Evolutionary conservation across 805 yeast species (phyloP).

Genomic region (Clavispora fructus): DNA sequence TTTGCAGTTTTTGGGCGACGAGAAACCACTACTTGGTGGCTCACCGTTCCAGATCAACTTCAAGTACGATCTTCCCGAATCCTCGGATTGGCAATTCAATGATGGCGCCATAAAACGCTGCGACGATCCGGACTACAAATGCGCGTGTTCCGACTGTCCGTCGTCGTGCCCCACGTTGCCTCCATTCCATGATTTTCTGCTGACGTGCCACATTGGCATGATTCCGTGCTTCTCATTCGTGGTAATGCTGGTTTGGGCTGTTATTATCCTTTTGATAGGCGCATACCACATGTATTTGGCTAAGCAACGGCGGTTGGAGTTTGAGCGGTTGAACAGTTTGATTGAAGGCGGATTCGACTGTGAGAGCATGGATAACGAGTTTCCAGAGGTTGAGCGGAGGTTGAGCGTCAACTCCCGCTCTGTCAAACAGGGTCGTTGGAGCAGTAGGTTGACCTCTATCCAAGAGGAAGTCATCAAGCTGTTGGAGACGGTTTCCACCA

Average conservation of each 20-base stretch:
- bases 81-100: constrained; percentile 18
- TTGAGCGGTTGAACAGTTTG: constrained; percentile 4
- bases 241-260: constrained; percentile 47
- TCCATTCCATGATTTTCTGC: constrained; percentile 29
- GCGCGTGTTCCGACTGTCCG: constrained; percentile 91
- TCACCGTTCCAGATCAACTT: constrained; percentile 92
- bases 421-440: neutral
- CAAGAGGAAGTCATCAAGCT: constrained; percentile 2
- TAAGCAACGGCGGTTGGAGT: constrained; percentile 7
- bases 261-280: constrained; percentile 36
- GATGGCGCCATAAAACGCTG: constrained; percentile 44
- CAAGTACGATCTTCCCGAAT: constrained; percentile 34
- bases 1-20: constrained; percentile 87
- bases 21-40: constrained; percentile 90
- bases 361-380: constrained; percentile 11
- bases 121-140: constrained; percentile 59
- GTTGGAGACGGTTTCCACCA: constrained; percentile 36
- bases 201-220: constrained; percentile 50
- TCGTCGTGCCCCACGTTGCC: constrained; percentile 70
- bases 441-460: neutral
- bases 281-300: constrained; percentile 31
- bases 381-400: neutral
- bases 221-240: constrained; percentile 72
- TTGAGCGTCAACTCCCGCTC: neutral
- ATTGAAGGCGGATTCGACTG: constrained; percentile 1